Conservation (phyloP, 768 basidiomycete genomes). For the Amanita thiersii region DNA sequence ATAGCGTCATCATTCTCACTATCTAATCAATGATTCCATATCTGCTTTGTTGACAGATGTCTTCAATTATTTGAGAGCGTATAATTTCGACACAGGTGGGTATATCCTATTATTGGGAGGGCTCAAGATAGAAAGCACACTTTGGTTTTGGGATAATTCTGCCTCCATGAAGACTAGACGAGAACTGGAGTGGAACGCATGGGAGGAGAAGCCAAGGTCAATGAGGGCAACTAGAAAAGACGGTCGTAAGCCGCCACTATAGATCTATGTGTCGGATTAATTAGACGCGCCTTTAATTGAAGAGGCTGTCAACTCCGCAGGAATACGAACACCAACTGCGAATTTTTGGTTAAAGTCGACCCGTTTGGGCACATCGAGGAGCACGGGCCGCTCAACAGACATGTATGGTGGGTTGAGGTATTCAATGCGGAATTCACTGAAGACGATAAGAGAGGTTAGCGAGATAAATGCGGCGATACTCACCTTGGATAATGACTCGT, state of each 20-base stretch:
- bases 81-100: too few species aligned
- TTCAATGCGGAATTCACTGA: conserved; percentile 25
- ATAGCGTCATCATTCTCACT: too few species aligned
- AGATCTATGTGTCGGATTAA: background rate
- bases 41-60: too few species aligned
- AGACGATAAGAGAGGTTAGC: conserved; percentile 13
- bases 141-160: conserved; percentile 19
- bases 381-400: conserved; percentile 20
- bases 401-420: conserved; percentile 26
- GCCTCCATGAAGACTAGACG: conserved; percentile 27
- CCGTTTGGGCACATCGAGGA: conserved; percentile 22
- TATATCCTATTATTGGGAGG: conserved; percentile 25
- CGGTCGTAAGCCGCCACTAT: background rate
- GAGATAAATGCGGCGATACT: conserved; percentile 30
- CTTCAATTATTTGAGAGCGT: too few species aligned
- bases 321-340: conserved; percentile 21
- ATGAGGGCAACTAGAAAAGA: conserved; percentile 20
- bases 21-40: too few species aligned
- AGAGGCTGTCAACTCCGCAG: conserved; percentile 15
- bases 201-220: conserved; percentile 30
- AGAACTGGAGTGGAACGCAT: conserved; percentile 28
- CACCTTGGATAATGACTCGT: conserved; percentile 20
- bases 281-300: conserved; percentile 21
- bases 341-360: conserved; percentile 25
- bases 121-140: conserved; percentile 21